phyloP scores from a whole-genome alignment of 495 filamentous ascomycete species.

The Lasiosphaeria miniovina region DNA sequence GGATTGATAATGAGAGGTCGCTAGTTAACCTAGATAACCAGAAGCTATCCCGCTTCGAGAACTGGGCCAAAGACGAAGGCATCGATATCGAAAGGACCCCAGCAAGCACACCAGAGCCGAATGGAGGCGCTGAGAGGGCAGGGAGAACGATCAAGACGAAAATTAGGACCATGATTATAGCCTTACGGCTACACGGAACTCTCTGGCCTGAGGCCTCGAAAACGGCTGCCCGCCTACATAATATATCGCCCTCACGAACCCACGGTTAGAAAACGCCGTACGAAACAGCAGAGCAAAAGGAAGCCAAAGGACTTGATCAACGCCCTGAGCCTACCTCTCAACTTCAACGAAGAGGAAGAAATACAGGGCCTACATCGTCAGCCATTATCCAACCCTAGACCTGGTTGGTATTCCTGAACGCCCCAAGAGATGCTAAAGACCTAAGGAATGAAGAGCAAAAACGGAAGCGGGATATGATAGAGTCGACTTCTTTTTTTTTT shows the following conservation, averaged over 20 bases:
- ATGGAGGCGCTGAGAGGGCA: neutral
- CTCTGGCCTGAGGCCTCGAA: neutral
- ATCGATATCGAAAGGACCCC: neutral
- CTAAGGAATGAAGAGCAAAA: too few relatives aligned
- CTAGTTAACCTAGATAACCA: neutral
- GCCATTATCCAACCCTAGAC: too few relatives aligned
- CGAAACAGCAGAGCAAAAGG: too few relatives aligned
- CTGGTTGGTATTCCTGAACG: too few relatives aligned
- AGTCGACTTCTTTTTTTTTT: too few relatives aligned
- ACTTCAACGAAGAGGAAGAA: too few relatives aligned
- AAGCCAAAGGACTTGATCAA: too few relatives aligned
- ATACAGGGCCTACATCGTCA: too few relatives aligned
- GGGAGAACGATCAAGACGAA: neutral
- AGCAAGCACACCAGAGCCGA: neutral
- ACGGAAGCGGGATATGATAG: too few relatives aligned
- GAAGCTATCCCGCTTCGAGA: neutral
- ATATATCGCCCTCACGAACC: neutral
- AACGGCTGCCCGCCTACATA: neutral
- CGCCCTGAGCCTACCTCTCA: too few relatives aligned
- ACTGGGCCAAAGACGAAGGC: neutral
- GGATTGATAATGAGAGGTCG: neutral
- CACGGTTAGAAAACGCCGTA: neutral
- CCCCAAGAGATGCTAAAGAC: too few relatives aligned
- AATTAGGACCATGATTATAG: neutral
- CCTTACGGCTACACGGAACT: neutral